These are phyloP conservation scores for Fusarium luffae DNA, from an alignment of 2,329 filamentous ascomycete genomes.

Conservation along the genomic window DNA sequence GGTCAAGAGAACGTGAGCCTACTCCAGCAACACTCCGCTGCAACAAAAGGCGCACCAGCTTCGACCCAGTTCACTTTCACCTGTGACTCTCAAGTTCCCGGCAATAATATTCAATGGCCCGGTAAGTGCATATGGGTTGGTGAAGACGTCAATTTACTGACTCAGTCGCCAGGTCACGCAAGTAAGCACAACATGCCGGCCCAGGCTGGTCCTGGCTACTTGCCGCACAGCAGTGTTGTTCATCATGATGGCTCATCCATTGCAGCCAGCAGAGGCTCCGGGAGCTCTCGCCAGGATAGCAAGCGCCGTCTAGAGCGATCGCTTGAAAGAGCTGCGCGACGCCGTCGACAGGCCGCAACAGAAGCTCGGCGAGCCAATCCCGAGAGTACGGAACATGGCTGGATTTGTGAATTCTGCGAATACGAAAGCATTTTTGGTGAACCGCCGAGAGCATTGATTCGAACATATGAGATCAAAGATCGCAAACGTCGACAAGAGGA, in stretches of 20 bases:
- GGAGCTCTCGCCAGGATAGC: slow-evolving; percentile 63
- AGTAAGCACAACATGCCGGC: slow-evolving; percentile 38
- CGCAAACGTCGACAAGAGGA: slow-evolving; percentile 83
- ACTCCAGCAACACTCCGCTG: slow-evolving; percentile 73
- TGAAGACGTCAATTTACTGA: slow-evolving; percentile 4
- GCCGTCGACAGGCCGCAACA: slow-evolving; percentile 81
- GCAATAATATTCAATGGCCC: slow-evolving; percentile 80
- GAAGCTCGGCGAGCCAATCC: slow-evolving; percentile 81
- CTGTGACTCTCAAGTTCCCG: slow-evolving; percentile 88
- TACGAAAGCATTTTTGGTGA: slow-evolving; percentile 96
- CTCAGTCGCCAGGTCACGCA: slow-evolving; percentile 38
- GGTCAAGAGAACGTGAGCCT: slow-evolving; percentile 84
- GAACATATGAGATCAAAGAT: slow-evolving; percentile 95
- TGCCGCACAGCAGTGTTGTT: slow-evolving; percentile 26
- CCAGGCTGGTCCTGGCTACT: slow-evolving; percentile 26
- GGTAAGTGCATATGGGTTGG: slow-evolving; percentile 52
- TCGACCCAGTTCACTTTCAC: slow-evolving; percentile 97
- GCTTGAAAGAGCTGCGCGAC: slow-evolving; percentile 78
- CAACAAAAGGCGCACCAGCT: slow-evolving; percentile 70
- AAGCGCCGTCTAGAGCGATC: slow-evolving; percentile 76
- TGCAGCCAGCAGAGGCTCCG: slow-evolving; percentile 46
- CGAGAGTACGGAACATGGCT: slow-evolving; percentile 77
- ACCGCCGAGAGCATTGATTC: slow-evolving; percentile 84
- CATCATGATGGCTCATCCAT: slow-evolving; percentile 52
- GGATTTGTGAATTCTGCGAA: slow-evolving; percentile 98